phyloP scores from a whole-genome alignment of 2,329 filamentous ascomycete genomes.

The Pseudogymnoascus sp. region DNA sequence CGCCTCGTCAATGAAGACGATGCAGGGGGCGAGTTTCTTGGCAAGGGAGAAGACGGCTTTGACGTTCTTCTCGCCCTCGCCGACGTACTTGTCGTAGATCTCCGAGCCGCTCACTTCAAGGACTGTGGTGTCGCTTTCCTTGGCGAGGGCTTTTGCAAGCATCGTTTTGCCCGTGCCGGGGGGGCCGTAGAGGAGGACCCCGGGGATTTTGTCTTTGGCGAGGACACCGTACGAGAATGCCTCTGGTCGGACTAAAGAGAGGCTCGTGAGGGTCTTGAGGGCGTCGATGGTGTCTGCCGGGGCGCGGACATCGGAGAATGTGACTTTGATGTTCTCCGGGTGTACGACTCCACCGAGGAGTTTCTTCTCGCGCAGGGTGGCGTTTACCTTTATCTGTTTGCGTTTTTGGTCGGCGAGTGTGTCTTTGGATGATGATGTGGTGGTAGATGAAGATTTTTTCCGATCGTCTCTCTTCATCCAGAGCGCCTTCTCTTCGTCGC shows the following conservation, averaged over 20 bases:
- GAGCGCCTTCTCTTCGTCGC: conserved; percentile 41
- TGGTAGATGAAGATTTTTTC: not conserved
- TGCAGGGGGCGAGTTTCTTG: conserved; percentile 82
- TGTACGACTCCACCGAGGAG: conserved; percentile 78
- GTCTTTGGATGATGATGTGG: not conserved
- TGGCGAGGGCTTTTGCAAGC: conserved; percentile 62
- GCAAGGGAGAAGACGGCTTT: conserved; percentile 86
- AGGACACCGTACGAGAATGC: conserved; percentile 96
- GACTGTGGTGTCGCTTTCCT: conserved; percentile 62
- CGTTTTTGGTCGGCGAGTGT: conserved; percentile 35
- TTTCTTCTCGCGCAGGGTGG: conserved; percentile 74
- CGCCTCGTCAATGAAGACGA: conserved; percentile 96
- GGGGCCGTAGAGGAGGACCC: conserved; percentile 80
- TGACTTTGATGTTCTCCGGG: conserved; percentile 73
- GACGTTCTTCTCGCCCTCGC: conserved; percentile 94
- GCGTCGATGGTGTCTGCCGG: conserved; percentile 77
- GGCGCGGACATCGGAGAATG: conserved; percentile 81
- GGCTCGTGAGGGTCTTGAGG: conserved; percentile 78
- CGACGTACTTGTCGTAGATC: conserved; percentile 94
- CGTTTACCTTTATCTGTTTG: conserved; percentile 48
- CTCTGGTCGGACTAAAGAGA: conserved; percentile 81
- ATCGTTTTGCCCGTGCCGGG: conserved; percentile 74
- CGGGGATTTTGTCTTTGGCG: conserved; percentile 83
- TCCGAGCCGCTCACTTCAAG: conserved; percentile 87
- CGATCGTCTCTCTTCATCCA: conserved; percentile 31